Evolutionary conservation across 176 grass and related monocot species (phyloP).

Genomic region (Dactylis glomerata): DNA sequence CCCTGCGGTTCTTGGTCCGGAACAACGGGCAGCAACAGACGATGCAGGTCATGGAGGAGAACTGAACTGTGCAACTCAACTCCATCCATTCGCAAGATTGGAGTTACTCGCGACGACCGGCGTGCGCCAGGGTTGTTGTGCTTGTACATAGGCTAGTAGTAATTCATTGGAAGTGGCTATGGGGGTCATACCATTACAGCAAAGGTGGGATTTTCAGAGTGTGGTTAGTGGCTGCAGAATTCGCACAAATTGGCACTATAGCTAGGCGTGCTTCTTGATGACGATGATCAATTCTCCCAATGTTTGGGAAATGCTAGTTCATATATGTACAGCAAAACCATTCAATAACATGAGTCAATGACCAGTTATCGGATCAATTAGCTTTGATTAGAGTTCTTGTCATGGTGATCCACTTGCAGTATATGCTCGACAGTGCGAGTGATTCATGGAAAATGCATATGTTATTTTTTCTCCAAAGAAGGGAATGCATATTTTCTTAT

Average conservation of each 20-base stretch:
- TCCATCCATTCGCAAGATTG: not conserved
- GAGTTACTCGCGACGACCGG: not conserved
- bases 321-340: not conserved
- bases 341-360: not conserved
- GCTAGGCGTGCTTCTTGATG: not conserved
- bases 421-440: not conserved
- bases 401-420: no score
- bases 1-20: constrained; percentile 61
- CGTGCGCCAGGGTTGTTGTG: not conserved
- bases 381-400: not conserved
- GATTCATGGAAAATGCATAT: not conserved
- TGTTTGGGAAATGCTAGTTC: not conserved
- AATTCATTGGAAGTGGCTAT: not conserved
- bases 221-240: not conserved
- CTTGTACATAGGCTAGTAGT: constrained; percentile 34
- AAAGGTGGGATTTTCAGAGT: not conserved
- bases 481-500: not conserved
- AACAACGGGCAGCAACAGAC: constrained; percentile 31
- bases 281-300: constrained; percentile 15
- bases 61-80: constrained; percentile 35
- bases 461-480: not conserved
- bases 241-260: not conserved
- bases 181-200: not conserved
- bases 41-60: constrained; percentile 62
- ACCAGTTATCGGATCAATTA: no score